Evolutionary conservation across 1,139 yeast species (phyloP), one percentile per base, ranked within the genome.

Genomic region (Hansenula sp.): DNA sequence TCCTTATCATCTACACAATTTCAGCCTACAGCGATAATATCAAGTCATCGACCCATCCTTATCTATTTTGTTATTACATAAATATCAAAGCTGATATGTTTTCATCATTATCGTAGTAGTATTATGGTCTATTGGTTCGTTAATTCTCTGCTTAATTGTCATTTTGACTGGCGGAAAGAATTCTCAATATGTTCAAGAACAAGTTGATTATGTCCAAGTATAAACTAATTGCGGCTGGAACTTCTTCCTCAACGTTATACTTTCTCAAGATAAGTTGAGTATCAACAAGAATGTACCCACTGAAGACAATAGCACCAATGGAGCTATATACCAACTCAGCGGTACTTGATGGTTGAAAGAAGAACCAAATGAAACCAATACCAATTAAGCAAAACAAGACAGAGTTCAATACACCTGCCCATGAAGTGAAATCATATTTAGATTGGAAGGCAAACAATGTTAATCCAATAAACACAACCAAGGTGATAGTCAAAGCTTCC

Each of bases 191-290:
- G 63, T 79, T 81, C 54, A 89, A 65, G 69, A 89, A 89, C 66
- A 89, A 73, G 66, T 89, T 89, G 64, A 89, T 71, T 40, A 89
- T 75, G 61, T 89, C 96, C 71, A 89, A 74, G 63, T 89, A 89
- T 48, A 89, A 74, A 51, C 78, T 70, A 59, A 89, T 80, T 16
- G 94, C 79, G 41, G 95, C 89, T 27, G 85, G 79, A 17, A 91
- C 76, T 55, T 88, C 96, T 56, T 90, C 96, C 53, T 87, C 96
- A 48, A 94, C 84, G 59, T 85, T 86, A 55, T 77, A 84, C 47
- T 82, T 84, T 58, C 87, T 84, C 79, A 89, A 76, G 43, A 93
- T 77, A 51, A 79, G 66, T 65, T 89, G 96, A 25, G 96, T 89
- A 62, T 89, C 96, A 42, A 88, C 79, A 45, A 89, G 66, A 45